These are phyloP conservation scores for Boletellus dicymbophilus DNA, from an alignment of 1,284 basidiomycete genomes.

Conservation along the genomic window DNA sequence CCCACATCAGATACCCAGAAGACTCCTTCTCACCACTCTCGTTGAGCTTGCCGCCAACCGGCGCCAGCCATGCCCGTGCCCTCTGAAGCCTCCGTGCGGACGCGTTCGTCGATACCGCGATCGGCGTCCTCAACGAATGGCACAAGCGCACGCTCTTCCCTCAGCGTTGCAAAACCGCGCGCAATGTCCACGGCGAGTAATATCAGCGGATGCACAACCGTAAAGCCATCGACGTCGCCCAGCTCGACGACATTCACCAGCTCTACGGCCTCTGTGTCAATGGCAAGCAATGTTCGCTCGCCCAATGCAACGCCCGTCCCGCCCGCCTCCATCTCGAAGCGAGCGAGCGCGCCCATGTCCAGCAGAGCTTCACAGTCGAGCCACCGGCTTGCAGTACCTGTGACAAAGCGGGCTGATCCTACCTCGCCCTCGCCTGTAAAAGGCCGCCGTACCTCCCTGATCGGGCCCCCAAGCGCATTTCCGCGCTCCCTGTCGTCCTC, in stretches of 20 bases:
- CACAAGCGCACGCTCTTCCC: slow-evolving; percentile 18
- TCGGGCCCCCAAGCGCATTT: slow-evolving; percentile 35
- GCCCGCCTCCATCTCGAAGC: slow-evolving; percentile 18
- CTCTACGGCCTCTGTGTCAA: slow-evolving; percentile 16
- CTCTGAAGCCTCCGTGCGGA: slow-evolving; percentile 31
- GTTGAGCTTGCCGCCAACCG: not conserved
- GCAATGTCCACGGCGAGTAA: slow-evolving; percentile 36
- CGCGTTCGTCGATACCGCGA: slow-evolving; percentile 28
- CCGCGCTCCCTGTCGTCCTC: slow-evolving; percentile 27
- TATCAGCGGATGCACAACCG: slow-evolving; percentile 41
- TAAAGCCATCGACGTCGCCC: slow-evolving; percentile 36
- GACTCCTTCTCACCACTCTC: slow-evolving; percentile 10
- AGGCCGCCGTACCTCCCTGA: slow-evolving; percentile 26
- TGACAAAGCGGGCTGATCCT: slow-evolving; percentile 18
- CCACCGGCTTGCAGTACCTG: slow-evolving; percentile 22
- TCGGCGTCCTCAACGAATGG: slow-evolving; percentile 23
- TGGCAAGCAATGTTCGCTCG: slow-evolving; percentile 18
- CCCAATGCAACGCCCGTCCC: slow-evolving; percentile 34
- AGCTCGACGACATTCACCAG: slow-evolving; percentile 27
- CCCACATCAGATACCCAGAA: slow-evolving; percentile 15
- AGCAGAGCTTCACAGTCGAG: slow-evolving; percentile 23
- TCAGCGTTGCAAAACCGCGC: slow-evolving; percentile 31
- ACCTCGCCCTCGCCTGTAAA: slow-evolving; percentile 30
- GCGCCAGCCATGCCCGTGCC: slow-evolving; percentile 23
- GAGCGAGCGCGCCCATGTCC: slow-evolving; percentile 16